Conservation (phyloP, 352 stramenopile genomes). For the Phytopythium vexans region DNA sequence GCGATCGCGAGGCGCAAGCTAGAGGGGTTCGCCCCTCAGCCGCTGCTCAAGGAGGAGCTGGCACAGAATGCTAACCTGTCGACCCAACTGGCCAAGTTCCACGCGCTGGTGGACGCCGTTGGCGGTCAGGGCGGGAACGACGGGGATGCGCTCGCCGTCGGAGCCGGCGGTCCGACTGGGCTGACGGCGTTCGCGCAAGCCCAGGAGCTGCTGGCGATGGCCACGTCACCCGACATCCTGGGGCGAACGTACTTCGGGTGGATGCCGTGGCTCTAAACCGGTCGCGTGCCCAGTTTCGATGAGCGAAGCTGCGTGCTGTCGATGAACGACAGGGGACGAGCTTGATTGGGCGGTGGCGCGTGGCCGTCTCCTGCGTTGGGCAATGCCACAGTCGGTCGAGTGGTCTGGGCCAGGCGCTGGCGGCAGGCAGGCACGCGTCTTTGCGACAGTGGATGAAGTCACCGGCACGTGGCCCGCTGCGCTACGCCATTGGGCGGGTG, state of each 20-base stretch:
- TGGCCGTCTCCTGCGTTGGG: background rate
- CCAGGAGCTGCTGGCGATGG: constrained; percentile 77
- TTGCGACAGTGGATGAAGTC: constrained; percentile 2
- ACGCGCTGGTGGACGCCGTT: constrained; percentile 48
- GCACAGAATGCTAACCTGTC: constrained; percentile 65
- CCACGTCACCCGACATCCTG: constrained; percentile 77
- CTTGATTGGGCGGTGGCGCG: constrained; percentile 3
- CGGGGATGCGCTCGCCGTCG: background rate
- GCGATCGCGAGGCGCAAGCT: constrained; percentile 69
- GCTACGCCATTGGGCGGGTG: background rate
- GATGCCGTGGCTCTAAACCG: constrained; percentile 70
- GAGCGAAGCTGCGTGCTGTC: background rate
- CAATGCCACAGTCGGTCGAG: no score
- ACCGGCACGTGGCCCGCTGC: background rate
- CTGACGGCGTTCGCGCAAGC: constrained; percentile 75
- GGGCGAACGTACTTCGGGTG: constrained; percentile 78
- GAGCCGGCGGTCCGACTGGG: constrained; percentile 10
- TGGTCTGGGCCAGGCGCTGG: background rate
- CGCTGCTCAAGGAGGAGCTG: constrained; percentile 73
- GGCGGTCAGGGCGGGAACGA: constrained; percentile 5
- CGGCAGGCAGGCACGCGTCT: constrained; percentile 1
- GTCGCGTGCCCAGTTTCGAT: background rate
- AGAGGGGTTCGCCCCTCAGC: constrained; percentile 63
- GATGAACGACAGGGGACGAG: background rate
- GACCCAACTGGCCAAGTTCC: constrained; percentile 50